Conservation (phyloP, 1,139 yeast genomes). For the Suhomyces terraborum region DNA sequence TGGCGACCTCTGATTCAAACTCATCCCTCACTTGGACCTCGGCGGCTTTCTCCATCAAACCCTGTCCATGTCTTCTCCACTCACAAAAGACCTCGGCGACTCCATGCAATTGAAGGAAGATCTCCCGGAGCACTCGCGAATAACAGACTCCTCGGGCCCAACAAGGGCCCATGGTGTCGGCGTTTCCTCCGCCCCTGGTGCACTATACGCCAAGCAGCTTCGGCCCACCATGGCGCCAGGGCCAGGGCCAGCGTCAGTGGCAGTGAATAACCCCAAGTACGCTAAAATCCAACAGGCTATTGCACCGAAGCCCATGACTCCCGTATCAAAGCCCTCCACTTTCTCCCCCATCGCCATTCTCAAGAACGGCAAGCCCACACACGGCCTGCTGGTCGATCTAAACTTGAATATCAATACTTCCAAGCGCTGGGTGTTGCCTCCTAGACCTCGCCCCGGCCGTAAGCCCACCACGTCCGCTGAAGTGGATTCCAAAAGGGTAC, state of each 20-base stretch:
- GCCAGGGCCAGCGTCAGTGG: conserved; percentile 4
- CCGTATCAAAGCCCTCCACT: conserved; percentile 28
- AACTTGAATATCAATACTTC: conserved; percentile 48
- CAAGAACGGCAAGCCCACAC: conserved; percentile 17
- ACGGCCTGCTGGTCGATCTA: conserved; percentile 17
- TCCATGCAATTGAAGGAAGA: too few relatives aligned
- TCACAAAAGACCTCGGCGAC: not conserved
- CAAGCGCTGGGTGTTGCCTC: conserved; percentile 65
- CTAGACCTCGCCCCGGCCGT: conserved; percentile 64
- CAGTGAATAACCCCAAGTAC: conserved; percentile 23
- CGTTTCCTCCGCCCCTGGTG: too few relatives aligned
- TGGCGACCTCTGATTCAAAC: too few relatives aligned
- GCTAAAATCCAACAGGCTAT: conserved; percentile 46
- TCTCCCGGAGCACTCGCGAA: conserved; percentile 1
- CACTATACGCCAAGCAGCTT: conserved; percentile 2
- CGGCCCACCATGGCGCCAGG: conserved; percentile 1
- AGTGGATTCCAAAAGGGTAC: conserved; percentile 15
- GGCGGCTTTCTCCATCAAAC: too few relatives aligned
- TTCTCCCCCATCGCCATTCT: conserved; percentile 20
- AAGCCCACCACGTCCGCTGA: conserved; percentile 35
- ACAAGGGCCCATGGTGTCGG: too few relatives aligned
- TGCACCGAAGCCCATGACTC: conserved; percentile 40
- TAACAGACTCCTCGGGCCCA: not conserved
- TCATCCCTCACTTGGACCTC: not conserved
- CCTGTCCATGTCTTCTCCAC: conserved; percentile 3